Base-by-base conservation (phyloP, 108 stramenopile genomes). In the Cyclotella sp. region DNA sequence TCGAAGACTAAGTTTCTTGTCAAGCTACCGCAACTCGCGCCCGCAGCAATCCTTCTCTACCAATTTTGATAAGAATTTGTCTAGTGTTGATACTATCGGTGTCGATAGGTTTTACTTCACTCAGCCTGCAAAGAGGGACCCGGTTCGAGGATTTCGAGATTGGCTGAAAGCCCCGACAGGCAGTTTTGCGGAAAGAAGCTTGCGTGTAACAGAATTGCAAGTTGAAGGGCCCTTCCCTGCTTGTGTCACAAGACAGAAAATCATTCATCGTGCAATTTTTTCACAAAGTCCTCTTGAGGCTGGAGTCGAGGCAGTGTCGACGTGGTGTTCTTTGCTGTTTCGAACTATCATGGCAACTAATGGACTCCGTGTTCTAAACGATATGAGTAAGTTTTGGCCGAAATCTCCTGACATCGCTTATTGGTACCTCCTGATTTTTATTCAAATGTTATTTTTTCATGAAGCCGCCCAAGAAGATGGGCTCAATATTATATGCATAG, bases 261-360 rank as follows among this genome's bases (percentile, higher is more conserved):
- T 96, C 9, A 83, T 90, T 40, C 87, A 93, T 64, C 88, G 95
- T 21, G 77, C 87, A 15, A 93, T 94, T 12, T 91, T 86, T 79
- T 87, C 85, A 3, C 89, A 89, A 73, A 93, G 93, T 72, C 92
- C 93, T 34, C 85, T 96, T 15, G 92, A 94, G 71, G 92, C 93
- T 47, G 89, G 90, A 14, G 73, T 90, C 11, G 93, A 93, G 39
- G 86, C 90, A 30, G 79, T 94, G 13, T 91, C 93, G 72, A 91
- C 88, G 22, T 96, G 95, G 95, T 94, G 93, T 69, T 84, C 95
- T 16, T 84, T 96, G 18, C 86, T 96, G 14, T 96, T 93, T 68
- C 83, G 93, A 46, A 94, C 95, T 45, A 86, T 89, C 19, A 83
- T 93, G 47, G 92, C 95, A 18, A 93, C 91, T 41, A 90, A 91